Percentiles rank a stretch among this genome's conserved stretches.
Conservation (phyloP, 2,329 filamentous ascomycete species). For the Aquanectria penicillioides region DNA sequence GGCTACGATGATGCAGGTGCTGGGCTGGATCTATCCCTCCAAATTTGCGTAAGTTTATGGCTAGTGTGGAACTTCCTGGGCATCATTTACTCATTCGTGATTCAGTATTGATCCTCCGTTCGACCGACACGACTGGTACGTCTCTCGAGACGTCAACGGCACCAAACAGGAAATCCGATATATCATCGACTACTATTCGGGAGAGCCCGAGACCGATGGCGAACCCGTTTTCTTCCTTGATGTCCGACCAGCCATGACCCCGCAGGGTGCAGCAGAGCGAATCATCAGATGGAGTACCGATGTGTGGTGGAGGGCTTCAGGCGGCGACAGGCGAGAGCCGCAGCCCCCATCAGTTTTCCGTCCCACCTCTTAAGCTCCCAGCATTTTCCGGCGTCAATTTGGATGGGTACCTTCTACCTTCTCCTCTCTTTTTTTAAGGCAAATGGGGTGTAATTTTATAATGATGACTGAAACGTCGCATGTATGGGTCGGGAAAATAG, state of each 20-base stretch:
- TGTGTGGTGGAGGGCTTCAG: slow-evolving; percentile 90
- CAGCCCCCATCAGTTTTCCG: slow-evolving; percentile 49
- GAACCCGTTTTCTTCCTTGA: slow-evolving; percentile 97
- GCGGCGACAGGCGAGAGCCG: slow-evolving; percentile 70
- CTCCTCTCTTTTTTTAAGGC: slow-evolving; percentile 38
- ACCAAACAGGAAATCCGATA: slow-evolving; percentile 84
- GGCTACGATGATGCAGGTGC: slow-evolving; percentile 81
- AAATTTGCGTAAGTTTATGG: slow-evolving; percentile 73
- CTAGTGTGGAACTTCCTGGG: not conserved
- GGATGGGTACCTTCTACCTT: slow-evolving; percentile 32
- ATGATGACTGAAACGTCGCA: slow-evolving; percentile 38
- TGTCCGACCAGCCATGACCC: slow-evolving; percentile 88
- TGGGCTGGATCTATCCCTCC: slow-evolving; percentile 82
- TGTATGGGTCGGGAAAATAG: slow-evolving; percentile 32
- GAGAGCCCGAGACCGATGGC: slow-evolving; percentile 80
- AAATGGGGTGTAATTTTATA: slow-evolving; percentile 43
- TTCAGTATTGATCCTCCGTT: slow-evolving; percentile 84
- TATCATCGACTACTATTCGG: slow-evolving; percentile 96
- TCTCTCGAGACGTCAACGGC: slow-evolving; percentile 77
- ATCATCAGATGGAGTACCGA: slow-evolving; percentile 91
- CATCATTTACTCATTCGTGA: slow-evolving; percentile 28
- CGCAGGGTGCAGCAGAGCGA: slow-evolving; percentile 82
- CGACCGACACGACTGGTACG: slow-evolving; percentile 97
- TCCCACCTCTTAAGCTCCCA: slow-evolving; percentile 26
- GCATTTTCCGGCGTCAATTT: slow-evolving; percentile 14